These are phyloP conservation scores for Candida khao-thaluensis DNA, from an alignment of 805 yeast species.

Conservation along the genomic window DNA sequence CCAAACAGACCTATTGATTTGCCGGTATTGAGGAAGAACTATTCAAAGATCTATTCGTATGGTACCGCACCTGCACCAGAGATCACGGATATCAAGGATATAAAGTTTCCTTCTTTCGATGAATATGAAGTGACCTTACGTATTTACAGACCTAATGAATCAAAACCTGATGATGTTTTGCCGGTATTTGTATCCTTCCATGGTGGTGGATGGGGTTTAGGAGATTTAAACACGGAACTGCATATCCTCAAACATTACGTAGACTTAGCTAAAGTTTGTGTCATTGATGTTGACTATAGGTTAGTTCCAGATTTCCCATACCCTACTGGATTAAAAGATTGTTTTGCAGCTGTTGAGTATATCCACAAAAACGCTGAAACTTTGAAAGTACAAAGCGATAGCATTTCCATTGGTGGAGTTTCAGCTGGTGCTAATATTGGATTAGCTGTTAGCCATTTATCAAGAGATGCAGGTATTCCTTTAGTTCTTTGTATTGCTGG, in stretches of 20 bases:
- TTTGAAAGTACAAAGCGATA: slow-evolving; percentile 18
- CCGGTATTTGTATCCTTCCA: slow-evolving; percentile 32
- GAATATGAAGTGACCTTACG: slow-evolving; percentile 22
- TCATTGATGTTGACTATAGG: slow-evolving; percentile 31
- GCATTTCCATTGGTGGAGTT: slow-evolving; percentile 25
- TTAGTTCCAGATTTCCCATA: slow-evolving; percentile 27
- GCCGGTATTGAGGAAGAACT: slow-evolving; percentile 26
- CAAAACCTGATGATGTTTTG: slow-evolving; percentile 16
- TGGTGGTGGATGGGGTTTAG: slow-evolving; percentile 36
- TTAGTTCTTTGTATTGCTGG: slow-evolving; percentile 27
- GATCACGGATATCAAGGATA: slow-evolving; percentile 25
- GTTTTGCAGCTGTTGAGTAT: slow-evolving; percentile 26
- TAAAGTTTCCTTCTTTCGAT: slow-evolving; percentile 25
- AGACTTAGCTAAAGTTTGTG: slow-evolving; percentile 21
- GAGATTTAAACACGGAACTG: slow-evolving; percentile 28
- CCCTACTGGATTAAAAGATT: slow-evolving; percentile 27
- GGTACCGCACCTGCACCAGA: slow-evolving; percentile 32
- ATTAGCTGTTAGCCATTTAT: slow-evolving; percentile 26
- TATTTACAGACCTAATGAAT: slow-evolving; percentile 26
- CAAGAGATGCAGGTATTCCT: slow-evolving; percentile 23
- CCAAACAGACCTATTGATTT: slow-evolving; percentile 30
- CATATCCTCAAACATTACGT: slow-evolving; percentile 27
- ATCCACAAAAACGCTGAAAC: slow-evolving; percentile 20
- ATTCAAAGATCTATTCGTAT: slow-evolving; percentile 33
- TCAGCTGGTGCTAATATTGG: slow-evolving; percentile 27